phyloP scores from a whole-genome alignment of 2,329 filamentous ascomycete genomes.

The Penicillium decumbens region DNA sequence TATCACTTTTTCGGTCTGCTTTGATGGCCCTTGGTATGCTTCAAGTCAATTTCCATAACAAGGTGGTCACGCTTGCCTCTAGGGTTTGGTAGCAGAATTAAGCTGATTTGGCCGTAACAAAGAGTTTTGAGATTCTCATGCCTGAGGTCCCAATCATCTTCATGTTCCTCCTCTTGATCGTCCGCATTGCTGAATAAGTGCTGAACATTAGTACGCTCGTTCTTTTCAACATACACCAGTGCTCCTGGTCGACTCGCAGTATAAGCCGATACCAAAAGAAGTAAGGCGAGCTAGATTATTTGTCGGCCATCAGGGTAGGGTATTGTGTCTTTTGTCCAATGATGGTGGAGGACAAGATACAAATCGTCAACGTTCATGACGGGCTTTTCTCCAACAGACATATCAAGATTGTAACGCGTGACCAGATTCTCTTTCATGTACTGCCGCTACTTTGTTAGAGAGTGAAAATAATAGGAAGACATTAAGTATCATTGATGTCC shows the following conservation, averaged over 20 bases:
- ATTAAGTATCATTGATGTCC: slow-evolving; percentile 1
- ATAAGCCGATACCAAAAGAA: not conserved
- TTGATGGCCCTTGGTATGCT: too few species aligned
- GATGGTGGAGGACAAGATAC: not conserved
- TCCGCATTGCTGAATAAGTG: not conserved
- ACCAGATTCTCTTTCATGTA: not conserved
- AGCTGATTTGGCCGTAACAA: not conserved
- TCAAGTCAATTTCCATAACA: too few species aligned
- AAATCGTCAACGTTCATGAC: slow-evolving; percentile 2
- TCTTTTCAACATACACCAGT: not conserved
- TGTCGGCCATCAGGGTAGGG: not conserved
- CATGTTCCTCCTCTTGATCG: not conserved
- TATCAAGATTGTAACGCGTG: not conserved
- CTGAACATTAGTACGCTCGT: not conserved
- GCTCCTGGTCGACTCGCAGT: not conserved
- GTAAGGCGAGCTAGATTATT: not conserved
- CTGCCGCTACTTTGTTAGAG: not conserved
- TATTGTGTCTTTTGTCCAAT: not conserved
- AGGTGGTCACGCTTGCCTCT: not conserved
- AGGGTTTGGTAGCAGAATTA: not conserved
- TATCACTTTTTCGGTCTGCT: not conserved
- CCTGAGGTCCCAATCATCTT: not conserved
- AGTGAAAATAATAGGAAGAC: not conserved
- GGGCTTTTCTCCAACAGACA: slow-evolving; percentile 2
- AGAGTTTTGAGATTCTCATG: not conserved